Conservation (phyloP, 2,329 filamentous ascomycete species). For the Coniochaeta prunicola region DNA sequence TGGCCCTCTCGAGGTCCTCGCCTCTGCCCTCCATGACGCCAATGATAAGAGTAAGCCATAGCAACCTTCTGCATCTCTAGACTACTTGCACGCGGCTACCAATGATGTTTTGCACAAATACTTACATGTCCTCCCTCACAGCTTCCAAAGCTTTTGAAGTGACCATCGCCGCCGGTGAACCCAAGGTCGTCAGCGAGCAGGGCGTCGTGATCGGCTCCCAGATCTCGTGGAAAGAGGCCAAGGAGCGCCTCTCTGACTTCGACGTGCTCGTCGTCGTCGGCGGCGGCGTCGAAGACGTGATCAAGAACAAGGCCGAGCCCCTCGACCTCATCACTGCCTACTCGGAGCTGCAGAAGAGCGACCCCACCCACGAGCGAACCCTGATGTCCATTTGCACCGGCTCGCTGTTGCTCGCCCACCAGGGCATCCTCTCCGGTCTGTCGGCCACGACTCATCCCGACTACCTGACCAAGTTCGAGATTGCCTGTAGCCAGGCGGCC, state of each 20-base stretch:
- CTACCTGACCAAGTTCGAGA: constrained; percentile 73
- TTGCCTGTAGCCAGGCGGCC: constrained; percentile 67
- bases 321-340: constrained; percentile 68
- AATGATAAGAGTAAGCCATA: constrained; percentile 40
- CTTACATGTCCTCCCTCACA: constrained; percentile 16
- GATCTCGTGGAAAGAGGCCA: constrained; percentile 71
- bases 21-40: constrained; percentile 42
- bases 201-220: constrained; percentile 67
- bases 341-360: constrained; percentile 71
- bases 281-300: constrained; percentile 55
- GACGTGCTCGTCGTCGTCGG: constrained; percentile 75
- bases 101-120: constrained; percentile 2
- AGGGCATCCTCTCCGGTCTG: constrained; percentile 70
- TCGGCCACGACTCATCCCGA: constrained; percentile 79
- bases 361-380: constrained; percentile 73
- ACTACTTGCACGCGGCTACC: too few relatives aligned
- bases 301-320: constrained; percentile 63
- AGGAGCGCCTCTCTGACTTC: constrained; percentile 66
- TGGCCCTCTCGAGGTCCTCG: constrained; percentile 46
- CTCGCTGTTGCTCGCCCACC: constrained; percentile 67
- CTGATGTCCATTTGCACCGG: constrained; percentile 76
- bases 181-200: constrained; percentile 49
- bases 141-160: constrained; percentile 51
- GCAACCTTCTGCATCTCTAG: too few relatives aligned
- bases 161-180: constrained; percentile 46